These are phyloP conservation scores for Pseudocercospora musae DNA, from an alignment of 2,329 filamentous ascomycete species.

Conservation along the genomic window DNA sequence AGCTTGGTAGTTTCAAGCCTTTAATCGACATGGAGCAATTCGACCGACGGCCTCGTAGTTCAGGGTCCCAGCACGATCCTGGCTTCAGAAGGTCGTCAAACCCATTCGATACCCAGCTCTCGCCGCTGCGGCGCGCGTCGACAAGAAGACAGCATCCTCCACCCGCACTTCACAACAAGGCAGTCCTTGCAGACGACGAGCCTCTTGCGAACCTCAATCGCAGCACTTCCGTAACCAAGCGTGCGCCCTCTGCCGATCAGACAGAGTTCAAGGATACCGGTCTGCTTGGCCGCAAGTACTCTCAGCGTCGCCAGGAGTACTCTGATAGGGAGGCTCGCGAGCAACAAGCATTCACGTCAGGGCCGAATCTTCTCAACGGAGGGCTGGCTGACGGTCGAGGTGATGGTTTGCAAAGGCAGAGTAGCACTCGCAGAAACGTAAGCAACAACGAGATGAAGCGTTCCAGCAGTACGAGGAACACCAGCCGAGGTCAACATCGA, in stretches of 20 bases:
- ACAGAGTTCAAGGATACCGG: conserved; percentile 46
- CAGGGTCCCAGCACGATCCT: conserved; percentile 3
- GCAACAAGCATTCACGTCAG: conserved; percentile 52
- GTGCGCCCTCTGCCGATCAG: conserved; percentile 24
- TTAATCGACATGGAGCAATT: conserved; percentile 57
- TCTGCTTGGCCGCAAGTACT: conserved; percentile 51
- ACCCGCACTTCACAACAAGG: conserved; percentile 20
- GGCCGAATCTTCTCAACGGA: conserved; percentile 56
- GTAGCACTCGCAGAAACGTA: conserved; percentile 10
- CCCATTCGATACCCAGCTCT: conserved; percentile 25
- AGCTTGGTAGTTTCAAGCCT: conserved; percentile 65
- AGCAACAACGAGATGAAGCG: conserved; percentile 23
- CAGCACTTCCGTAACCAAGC: conserved; percentile 18
- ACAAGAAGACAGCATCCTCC: conserved; percentile 37
- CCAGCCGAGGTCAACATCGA: conserved; percentile 13
- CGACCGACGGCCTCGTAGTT: conserved; percentile 36
- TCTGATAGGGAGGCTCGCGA: conserved; percentile 38
- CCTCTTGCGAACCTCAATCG: conserved; percentile 32
- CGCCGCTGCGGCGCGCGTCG: conserved; percentile 20
- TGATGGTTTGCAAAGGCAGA: conserved; percentile 16
- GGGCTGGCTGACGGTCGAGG: conserved; percentile 15
- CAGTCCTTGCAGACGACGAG: conserved; percentile 35
- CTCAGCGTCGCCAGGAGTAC: conserved; percentile 42
- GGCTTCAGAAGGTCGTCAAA: conserved; percentile 24
- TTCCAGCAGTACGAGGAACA: conserved; percentile 17